Evolutionary conservation across 768 basidiomycete genomes (phyloP), one percentile per base, ranked within the genome.

Genomic region (Paxillus involutus): DNA sequence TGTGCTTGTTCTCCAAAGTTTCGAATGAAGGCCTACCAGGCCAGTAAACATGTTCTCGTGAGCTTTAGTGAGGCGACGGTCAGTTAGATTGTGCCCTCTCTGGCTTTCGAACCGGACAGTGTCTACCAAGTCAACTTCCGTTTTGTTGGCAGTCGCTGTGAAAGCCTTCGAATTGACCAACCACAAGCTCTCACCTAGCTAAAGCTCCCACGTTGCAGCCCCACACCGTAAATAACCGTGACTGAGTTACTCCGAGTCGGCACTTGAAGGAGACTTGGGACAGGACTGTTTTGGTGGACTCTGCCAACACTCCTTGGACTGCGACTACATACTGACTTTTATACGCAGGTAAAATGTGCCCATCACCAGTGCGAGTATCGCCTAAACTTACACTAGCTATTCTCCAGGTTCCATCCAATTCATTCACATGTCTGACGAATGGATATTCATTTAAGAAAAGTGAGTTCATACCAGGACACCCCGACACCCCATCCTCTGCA

Each of bases 1-100:
- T 35, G 19, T 11, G 40, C 12, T 2, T 24, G 32, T 19, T 44
- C 16, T 30, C 52, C 24, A 41, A 29, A 21, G 33, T 12, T 41
- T 37, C 21, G 46, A 29, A 13, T 49, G 6, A 43, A 32, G 40
- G 67, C 85, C 64, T 76, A 88, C 89, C 72, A 91, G 77, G 62
- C 89, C 89, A 49, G 89, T 91, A 70, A 91, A 91, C 89, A 91
- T 90, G 44, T 33, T 37, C 35, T 51, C 44, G 53, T 47, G 24
- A 17, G 12, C 26, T 42, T 44, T 17, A 36, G 32, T 37, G 26
- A 36, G 4, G 19, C 26, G n/a, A 21, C 41, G 10, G 26, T 12
- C 5, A n/a, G n/a, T n/a, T n/a, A n/a, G n/a, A n/a, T n/a, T n/a
- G n/a, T n/a, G n/a, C 35, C 14, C 16, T 39, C 29, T 35, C 6